phyloP scores from a whole-genome alignment of 495 filamentous ascomycete genomes.

The Aspergillus homomorphus region DNA sequence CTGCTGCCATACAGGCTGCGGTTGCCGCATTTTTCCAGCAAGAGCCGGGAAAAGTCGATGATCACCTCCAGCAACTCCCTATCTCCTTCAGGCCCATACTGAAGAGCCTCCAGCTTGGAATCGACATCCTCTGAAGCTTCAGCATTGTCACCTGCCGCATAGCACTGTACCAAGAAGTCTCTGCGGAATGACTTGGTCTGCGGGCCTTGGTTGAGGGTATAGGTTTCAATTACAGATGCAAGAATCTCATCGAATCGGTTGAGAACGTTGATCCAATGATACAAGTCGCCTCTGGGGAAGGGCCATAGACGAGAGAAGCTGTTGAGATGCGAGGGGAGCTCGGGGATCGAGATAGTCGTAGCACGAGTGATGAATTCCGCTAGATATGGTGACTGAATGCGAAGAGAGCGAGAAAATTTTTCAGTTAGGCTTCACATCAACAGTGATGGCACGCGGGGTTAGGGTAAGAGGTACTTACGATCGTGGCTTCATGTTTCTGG shows the following conservation, averaged over 20 bases:
- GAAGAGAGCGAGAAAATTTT: slow-evolving; percentile 27
- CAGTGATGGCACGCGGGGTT: slow-evolving; percentile 12
- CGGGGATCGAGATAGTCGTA: slow-evolving; percentile 64
- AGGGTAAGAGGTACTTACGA: slow-evolving; percentile 58
- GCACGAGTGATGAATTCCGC: slow-evolving; percentile 70
- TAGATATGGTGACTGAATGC: slow-evolving; percentile 76
- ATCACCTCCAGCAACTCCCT: slow-evolving; percentile 72
- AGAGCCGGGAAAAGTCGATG: slow-evolving; percentile 76
- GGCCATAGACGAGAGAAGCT: slow-evolving; percentile 87
- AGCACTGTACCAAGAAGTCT: slow-evolving; percentile 57
- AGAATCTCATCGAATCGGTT: slow-evolving; percentile 92
- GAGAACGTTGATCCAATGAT: slow-evolving; percentile 95
- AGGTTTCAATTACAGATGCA: slow-evolving; percentile 75
- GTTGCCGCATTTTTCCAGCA: slow-evolving; percentile 95
- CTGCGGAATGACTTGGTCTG: slow-evolving; percentile 72
- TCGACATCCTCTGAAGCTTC: slow-evolving; percentile 47
- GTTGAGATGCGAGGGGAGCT: slow-evolving; percentile 71
- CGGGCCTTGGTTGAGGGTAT: slow-evolving; percentile 75
- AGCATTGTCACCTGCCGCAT: slow-evolving; percentile 36
- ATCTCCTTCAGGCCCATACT: slow-evolving; percentile 72
- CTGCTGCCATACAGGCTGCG: slow-evolving; percentile 95
- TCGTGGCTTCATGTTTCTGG: slow-evolving; percentile 86
- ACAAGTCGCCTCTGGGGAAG: slow-evolving; percentile 94
- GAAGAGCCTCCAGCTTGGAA: slow-evolving; percentile 52
- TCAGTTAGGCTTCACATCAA: slow-evolving; percentile 20